Percentiles rank a stretch among this genome's conserved stretches.
Evolutionary conservation across 179 eudicot species (phyloP).

Genomic region (Beta lomatogona): DNA sequence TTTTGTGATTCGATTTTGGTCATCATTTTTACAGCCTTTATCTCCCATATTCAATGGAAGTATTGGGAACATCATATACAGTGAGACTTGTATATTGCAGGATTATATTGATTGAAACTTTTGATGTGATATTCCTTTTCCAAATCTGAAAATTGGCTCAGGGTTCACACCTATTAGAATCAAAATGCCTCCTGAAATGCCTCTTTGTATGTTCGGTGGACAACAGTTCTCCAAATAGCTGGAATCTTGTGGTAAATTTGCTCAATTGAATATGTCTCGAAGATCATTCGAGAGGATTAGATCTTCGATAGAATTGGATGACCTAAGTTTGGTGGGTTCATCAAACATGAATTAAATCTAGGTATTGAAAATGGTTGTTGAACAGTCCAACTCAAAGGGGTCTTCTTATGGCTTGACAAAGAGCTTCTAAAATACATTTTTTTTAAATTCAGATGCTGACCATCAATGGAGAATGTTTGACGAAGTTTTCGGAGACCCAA

Average conservation of each 20-base stretch:
- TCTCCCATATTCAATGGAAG: neutral
- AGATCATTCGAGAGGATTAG: neutral
- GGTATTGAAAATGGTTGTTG: neutral
- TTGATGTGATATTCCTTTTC: neutral
- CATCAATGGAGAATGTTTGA: neutral
- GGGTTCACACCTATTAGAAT: too few species aligned
- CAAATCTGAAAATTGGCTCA: neutral
- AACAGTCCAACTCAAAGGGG: neutral
- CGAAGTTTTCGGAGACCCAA: too few species aligned
- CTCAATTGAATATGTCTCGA: neutral
- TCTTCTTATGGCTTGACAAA: neutral
- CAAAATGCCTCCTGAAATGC: too few species aligned
- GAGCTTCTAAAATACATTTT: neutral
- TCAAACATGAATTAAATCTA: neutral
- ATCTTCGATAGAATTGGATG: neutral
- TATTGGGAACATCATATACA: neutral
- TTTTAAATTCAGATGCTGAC: neutral
- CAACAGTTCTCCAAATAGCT: too few species aligned
- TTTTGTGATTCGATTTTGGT: neutral
- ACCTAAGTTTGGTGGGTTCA: slow-evolving; percentile 10
- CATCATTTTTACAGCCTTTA: neutral
- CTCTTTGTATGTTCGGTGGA: too few species aligned
- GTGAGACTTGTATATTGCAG: neutral
- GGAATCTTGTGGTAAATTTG: neutral
- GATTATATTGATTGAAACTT: neutral